A percentile compares a stretch with the other conserved stretches of the same genome.
Conservation (phyloP, 2,329 filamentous ascomycete species). For the Fusarium dlaminii region DNA sequence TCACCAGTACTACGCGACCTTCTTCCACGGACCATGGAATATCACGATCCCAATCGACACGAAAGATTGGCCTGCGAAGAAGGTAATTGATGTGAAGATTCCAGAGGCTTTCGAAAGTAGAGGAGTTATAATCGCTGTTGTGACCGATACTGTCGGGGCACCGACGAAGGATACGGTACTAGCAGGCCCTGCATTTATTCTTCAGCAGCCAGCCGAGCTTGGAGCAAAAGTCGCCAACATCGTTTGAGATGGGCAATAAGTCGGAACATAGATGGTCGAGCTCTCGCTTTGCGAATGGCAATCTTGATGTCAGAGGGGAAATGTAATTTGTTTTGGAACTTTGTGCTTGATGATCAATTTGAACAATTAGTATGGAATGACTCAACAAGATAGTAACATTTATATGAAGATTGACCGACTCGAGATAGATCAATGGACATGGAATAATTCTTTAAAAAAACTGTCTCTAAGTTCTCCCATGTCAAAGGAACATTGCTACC, state of each 20-base stretch:
- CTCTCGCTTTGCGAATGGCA: too few species aligned
- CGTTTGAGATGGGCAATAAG: rapidly evolving
- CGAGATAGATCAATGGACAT: rapidly evolving
- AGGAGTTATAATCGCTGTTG: background rate
- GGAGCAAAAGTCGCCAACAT: background rate
- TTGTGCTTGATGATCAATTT: too few species aligned
- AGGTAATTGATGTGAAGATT: background rate
- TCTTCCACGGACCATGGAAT: background rate
- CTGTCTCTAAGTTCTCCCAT: too few species aligned
- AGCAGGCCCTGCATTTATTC: background rate
- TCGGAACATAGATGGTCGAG: too few species aligned
- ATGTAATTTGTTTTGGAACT: too few species aligned
- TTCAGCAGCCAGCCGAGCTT: background rate
- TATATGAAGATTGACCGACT: background rate
- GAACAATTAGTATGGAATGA: too few species aligned
- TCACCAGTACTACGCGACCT: background rate
- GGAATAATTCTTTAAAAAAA: too few species aligned
- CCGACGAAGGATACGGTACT: background rate
- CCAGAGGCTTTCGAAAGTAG: background rate
- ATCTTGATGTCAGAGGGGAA: too few species aligned
- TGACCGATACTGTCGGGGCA: background rate
- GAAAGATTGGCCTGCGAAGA: background rate
- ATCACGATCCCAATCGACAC: background rate
- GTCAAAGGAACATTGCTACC: background rate
- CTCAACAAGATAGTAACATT: too few species aligned